A percentile compares a stretch with the other conserved stretches of the same genome.
These are phyloP conservation scores for Cyclocybe cylindracea DNA, from an alignment of 768 basidiomycete genomes.

Conservation along the genomic window DNA sequence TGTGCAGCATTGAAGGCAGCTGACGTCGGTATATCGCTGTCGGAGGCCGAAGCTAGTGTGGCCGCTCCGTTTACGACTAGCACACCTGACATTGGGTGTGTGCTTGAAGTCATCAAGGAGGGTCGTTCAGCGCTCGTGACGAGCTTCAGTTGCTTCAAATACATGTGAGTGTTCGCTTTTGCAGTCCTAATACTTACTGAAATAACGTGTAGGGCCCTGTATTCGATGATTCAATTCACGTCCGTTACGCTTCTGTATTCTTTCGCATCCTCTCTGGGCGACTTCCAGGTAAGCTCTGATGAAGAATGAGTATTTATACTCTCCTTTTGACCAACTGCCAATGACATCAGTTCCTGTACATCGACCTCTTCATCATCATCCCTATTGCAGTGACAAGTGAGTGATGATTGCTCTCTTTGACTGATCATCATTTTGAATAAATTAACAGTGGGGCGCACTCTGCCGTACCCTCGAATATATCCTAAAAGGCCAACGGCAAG, in stretches of 20 bases:
- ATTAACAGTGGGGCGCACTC: slow-evolving; percentile 85
- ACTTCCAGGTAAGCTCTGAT: slow-evolving; percentile 73
- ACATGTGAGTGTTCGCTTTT: slow-evolving; percentile 71
- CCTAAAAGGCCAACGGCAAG: slow-evolving; percentile 93
- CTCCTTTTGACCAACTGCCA: slow-evolving; percentile 11
- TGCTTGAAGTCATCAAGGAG: slow-evolving; percentile 95
- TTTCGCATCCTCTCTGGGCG: slow-evolving; percentile 93
- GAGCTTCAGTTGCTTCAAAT: slow-evolving; percentile 99
- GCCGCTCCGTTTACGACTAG: slow-evolving; percentile 97
- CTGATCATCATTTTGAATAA: slow-evolving; percentile 7
- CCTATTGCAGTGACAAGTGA: slow-evolving; percentile 95
- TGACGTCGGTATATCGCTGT: slow-evolving; percentile 94
- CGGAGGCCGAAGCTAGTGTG: slow-evolving; percentile 97
- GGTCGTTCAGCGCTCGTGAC: slow-evolving; percentile 95
- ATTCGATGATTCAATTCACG: slow-evolving; percentile 99
- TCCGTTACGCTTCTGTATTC: slow-evolving; percentile 94
- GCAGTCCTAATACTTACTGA: not conserved
- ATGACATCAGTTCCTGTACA: slow-evolving; percentile 80
- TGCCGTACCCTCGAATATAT: slow-evolving; percentile 84
- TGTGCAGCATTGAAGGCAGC: slow-evolving; percentile 98
- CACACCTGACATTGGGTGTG: slow-evolving; percentile 93
- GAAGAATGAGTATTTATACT: slow-evolving; percentile 2
- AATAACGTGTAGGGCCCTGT: slow-evolving; percentile 74
- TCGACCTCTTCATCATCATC: slow-evolving; percentile 97
- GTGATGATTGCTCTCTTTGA: slow-evolving; percentile 27